These are phyloP conservation scores for Saitozyma sp. DNA, from an alignment of 768 basidiomycete species.

Conservation along the genomic window DNA sequence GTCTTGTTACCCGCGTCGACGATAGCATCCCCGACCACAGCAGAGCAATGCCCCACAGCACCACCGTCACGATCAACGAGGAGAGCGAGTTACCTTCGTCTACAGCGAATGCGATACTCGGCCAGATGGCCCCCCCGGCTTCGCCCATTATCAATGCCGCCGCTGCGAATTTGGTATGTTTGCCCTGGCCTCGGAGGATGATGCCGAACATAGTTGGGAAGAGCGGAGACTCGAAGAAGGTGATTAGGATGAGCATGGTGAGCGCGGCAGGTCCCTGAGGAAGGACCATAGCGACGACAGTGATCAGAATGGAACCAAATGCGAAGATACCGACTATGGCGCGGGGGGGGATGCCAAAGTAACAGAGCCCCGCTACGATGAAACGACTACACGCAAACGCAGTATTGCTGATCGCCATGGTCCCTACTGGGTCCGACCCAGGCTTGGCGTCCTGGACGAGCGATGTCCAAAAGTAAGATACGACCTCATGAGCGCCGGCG, in stretches of 20 bases:
- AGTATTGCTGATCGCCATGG: constrained; percentile 24
- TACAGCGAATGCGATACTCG: constrained; percentile 33
- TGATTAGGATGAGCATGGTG: constrained; percentile 30
- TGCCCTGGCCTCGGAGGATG: constrained; percentile 37
- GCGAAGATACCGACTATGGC: constrained; percentile 31
- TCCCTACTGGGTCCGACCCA: constrained; percentile 22
- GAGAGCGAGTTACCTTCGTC: constrained; percentile 9
- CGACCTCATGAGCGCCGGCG: constrained; percentile 42
- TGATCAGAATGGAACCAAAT: constrained; percentile 31
- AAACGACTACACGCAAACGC: constrained; percentile 42
- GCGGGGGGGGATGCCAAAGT: constrained; percentile 42
- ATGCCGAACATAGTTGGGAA: constrained; percentile 49
- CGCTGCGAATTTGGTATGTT: constrained; percentile 39
- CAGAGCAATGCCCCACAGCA: constrained; percentile 9
- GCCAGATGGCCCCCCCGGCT: constrained; percentile 35
- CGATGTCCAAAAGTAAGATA: constrained; percentile 32
- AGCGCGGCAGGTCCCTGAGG: constrained; percentile 18
- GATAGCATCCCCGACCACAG: constrained; percentile 11
- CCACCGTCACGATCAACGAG: constrained; percentile 6
- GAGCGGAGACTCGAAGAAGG: constrained; percentile 47
- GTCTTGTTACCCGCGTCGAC: constrained; percentile 4
- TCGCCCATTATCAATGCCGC: constrained; percentile 36
- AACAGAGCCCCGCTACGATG: constrained; percentile 33
- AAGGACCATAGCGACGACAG: constrained; percentile 28
- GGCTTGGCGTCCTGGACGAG: constrained; percentile 23